Evolutionary conservation across 352 stramenopile species (phyloP).

Genomic region (Pythium oligandrum): DNA sequence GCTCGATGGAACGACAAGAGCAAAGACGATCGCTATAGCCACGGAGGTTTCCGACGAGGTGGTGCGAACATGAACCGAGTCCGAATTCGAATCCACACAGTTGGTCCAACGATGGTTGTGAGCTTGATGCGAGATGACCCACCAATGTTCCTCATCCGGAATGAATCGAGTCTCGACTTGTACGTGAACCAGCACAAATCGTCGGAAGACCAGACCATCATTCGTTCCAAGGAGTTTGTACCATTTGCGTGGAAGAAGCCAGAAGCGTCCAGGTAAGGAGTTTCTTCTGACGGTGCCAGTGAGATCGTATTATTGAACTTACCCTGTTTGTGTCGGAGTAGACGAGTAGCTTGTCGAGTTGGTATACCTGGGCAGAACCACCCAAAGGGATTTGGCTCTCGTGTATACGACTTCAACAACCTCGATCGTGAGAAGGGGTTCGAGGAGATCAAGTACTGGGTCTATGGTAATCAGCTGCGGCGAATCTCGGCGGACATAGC

Average conservation of each 20-base stretch:
- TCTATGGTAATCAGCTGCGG: conserved; percentile 66
- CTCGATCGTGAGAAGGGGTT: conserved; percentile 72
- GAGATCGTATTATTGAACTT: too few species aligned
- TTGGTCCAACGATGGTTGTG: conserved; percentile 78
- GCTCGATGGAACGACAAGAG: conserved; percentile 41
- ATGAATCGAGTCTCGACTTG: conserved; percentile 72
- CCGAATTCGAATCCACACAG: conserved; percentile 69
- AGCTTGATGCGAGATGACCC: conserved; percentile 72
- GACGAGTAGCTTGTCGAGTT: conserved; percentile 66
- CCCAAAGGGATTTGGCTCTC: conserved; percentile 48
- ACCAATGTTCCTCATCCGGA: conserved; percentile 83
- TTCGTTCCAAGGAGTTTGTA: conserved; percentile 67
- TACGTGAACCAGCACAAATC: conserved; percentile 65
- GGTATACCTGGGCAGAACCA: conserved; percentile 42
- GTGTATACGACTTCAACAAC: conserved; percentile 84
- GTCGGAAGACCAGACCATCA: conserved; percentile 54
- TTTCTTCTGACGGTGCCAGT: neutral
- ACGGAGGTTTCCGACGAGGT: conserved; percentile 38
- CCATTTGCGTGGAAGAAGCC: conserved; percentile 82
- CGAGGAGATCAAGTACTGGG: conserved; percentile 60
- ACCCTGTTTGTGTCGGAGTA: conserved; percentile 14
- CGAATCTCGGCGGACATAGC: conserved; percentile 73
- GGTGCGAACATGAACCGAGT: conserved; percentile 53
- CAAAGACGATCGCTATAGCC: conserved; percentile 27
- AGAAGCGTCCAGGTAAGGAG: conserved; percentile 55